Conservation (phyloP, 805 yeast species). For the Suhomyces faveliae region DNA sequence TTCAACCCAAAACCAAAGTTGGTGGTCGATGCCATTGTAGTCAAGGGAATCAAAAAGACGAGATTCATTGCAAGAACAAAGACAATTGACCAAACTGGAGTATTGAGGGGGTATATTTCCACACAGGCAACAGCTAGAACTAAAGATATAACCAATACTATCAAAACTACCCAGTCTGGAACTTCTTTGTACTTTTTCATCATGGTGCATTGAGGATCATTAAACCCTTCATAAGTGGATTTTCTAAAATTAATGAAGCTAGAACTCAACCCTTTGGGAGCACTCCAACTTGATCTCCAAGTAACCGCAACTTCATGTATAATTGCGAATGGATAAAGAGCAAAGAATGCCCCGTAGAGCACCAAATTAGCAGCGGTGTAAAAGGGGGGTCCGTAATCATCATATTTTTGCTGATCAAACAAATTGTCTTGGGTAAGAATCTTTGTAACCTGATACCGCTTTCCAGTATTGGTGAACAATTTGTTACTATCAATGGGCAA, state of each 20-base stretch:
- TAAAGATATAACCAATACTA: slow-evolving; percentile 20
- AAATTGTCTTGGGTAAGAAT: background rate
- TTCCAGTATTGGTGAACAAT: slow-evolving; percentile 10
- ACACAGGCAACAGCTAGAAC: slow-evolving; percentile 30
- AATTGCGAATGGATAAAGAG: slow-evolving; percentile 24
- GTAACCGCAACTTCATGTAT: slow-evolving; percentile 17
- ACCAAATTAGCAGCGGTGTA: slow-evolving; percentile 28
- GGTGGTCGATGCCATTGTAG: slow-evolving; percentile 14
- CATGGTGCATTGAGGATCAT: slow-evolving; percentile 33
- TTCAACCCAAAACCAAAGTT: slow-evolving; percentile 14
- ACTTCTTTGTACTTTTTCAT: slow-evolving; percentile 35
- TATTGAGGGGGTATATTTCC: slow-evolving; percentile 36
- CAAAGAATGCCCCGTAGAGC: slow-evolving; percentile 25
- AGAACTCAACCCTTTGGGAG: slow-evolving; percentile 12
- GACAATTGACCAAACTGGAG: slow-evolving; percentile 62
- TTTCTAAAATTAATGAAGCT: slow-evolving; percentile 16
- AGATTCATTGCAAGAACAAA: slow-evolving; percentile 51
- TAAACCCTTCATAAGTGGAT: slow-evolving; percentile 32
- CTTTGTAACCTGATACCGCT: slow-evolving; percentile 1
- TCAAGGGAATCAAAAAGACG: slow-evolving; percentile 38
- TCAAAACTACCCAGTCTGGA: slow-evolving; percentile 31
- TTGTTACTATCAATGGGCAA: slow-evolving; percentile 18
- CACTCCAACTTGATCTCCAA: slow-evolving; percentile 12
- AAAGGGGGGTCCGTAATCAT: slow-evolving; percentile 27
- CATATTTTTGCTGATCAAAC: slow-evolving; percentile 21